Evolutionary conservation across 345 rosid species (phyloP), one percentile per base, ranked within the genome.

Genomic region (Syzygium oleosum): DNA sequence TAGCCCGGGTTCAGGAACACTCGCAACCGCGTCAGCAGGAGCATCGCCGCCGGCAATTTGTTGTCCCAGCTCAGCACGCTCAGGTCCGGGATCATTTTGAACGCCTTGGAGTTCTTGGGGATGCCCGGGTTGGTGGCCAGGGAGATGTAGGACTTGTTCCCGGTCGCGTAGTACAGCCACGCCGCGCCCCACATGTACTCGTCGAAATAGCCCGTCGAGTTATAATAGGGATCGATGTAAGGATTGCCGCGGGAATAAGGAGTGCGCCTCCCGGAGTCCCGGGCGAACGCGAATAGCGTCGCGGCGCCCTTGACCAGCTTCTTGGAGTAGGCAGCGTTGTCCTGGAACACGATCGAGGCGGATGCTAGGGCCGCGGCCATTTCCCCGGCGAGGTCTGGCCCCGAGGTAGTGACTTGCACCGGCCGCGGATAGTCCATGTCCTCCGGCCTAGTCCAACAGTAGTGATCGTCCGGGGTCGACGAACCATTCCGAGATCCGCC

Each of bases 151-250:
- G 90, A 87, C 29, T 5, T 68, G 87, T 97, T 97, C 22, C 99
- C 99, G 0, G 98, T 97, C 77, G 99, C 99, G 61, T 93, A 96
- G 91, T 95, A 96, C 87, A 97, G 43, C 99, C 98, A 97, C 2
- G 98, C 92, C 15, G 95, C 93, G 0, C 95, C 95, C 99, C 99
- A 96, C 94, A 97, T 95, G 87, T 94, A 92, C 90, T 97, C 99
- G 52, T 96, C 98, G 41, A 78, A 96, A 87, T 96, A 94, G 25
- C 98, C 95, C 0, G 92, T 90, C 27, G 99, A 97, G 90, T 97
- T 97, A 85, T 97, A 97, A 90, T 58, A 94, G 16, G 93, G 93
- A 55, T 89, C 92, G 34, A 91, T 85, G 79, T 46, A 88, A 21
- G 90, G 89, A 31, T 95, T 91, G 10, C 96, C 96, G 0, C 89